Evolutionary conservation across 192 early-diverging fungal genomes (phyloP), one percentile per base, ranked within the genome.

Genomic region (Coemansia umbellata): DNA sequence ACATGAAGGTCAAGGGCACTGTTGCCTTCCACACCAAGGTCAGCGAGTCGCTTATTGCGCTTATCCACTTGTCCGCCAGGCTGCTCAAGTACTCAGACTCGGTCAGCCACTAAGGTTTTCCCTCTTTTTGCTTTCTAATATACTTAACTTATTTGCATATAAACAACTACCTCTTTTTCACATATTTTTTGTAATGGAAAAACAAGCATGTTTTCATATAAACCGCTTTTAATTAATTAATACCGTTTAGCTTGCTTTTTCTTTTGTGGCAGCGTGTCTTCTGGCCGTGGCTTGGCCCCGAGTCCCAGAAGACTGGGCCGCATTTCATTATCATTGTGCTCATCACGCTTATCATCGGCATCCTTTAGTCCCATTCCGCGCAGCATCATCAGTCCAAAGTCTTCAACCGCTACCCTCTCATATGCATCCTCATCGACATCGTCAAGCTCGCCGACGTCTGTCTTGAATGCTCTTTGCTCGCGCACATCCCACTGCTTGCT

Each of bases 321-420:
- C 9, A n/a, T 14, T 15, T 22, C 13, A 5, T 24, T n/a, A 15
- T 39, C 37, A 6, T 45, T 37, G 37, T n/a, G 5, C 7, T 18
- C 39, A 0, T 41, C 10, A 8, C 7, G 18, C 41, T 43, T 43
- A 23, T 22, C 26, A 13, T 43, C 8, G 5, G 17, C 22, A 14
- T 37, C 83, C 35, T 81, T 83, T 91, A 91, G 94, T 1, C 94
- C 94, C 89, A 94, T 92, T 0, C 94, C 94, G 11, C 90, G 78
- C 42, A 96, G 64, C 53, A 94, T 69, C 0, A 92, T 92, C 2
- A 78, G 78, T 0, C 94, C 94, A 83, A 96, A 96, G 41, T 87
- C 84, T 43, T 94, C 90, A 1, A 96, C 84, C 4, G 94, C 90
- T 1, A 93, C 84, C 0, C 85, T 78, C 39, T 87, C 88, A 49